phyloP scores from a whole-genome alignment of 73 alveolate genomes.

The Paramecium caudatum region DNA sequence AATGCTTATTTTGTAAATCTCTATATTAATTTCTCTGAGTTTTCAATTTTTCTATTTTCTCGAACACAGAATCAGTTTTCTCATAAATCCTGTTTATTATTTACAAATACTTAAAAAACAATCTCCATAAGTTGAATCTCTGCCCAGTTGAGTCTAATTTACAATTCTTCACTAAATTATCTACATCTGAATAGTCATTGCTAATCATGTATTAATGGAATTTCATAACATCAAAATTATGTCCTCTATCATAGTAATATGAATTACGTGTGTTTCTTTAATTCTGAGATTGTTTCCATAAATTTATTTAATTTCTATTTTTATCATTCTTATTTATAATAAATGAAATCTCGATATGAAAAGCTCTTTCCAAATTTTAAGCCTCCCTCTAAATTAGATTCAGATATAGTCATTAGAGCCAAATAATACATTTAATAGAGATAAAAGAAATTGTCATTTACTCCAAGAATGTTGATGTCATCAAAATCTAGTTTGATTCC shows the following conservation, averaged over 20 bases:
- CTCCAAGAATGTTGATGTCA: not conserved
- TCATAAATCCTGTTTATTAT: not conserved
- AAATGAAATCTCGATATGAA: slow-evolving; percentile 36
- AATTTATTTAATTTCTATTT: no score
- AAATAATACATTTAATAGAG: slow-evolving; percentile 17
- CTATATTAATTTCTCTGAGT: slow-evolving; percentile 10
- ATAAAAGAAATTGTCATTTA: not conserved
- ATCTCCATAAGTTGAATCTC: slow-evolving; percentile 66
- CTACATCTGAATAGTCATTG: slow-evolving; percentile 20
- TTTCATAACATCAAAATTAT: slow-evolving; percentile 25
- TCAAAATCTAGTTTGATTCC: not conserved
- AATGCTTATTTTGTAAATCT: slow-evolving; percentile 33
- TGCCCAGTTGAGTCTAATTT: slow-evolving; percentile 11
- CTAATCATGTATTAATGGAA: slow-evolving; percentile 35
- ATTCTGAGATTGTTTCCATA: slow-evolving; percentile 55
- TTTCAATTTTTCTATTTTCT: slow-evolving; percentile 37
- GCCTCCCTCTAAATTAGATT: slow-evolving; percentile 42
- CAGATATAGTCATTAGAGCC: slow-evolving; percentile 17
- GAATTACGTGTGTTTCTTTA: slow-evolving; percentile 23
- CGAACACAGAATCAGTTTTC: slow-evolving; percentile 4
- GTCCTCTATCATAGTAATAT: not conserved
- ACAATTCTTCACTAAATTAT: slow-evolving; percentile 14
- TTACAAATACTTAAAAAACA: slow-evolving; percentile 43
- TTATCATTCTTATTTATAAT: no score
- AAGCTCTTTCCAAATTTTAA: slow-evolving; percentile 37